Evolutionary conservation across 2,329 filamentous ascomycete genomes (phyloP).

Genomic region (Corinectria fuckeliana): DNA sequence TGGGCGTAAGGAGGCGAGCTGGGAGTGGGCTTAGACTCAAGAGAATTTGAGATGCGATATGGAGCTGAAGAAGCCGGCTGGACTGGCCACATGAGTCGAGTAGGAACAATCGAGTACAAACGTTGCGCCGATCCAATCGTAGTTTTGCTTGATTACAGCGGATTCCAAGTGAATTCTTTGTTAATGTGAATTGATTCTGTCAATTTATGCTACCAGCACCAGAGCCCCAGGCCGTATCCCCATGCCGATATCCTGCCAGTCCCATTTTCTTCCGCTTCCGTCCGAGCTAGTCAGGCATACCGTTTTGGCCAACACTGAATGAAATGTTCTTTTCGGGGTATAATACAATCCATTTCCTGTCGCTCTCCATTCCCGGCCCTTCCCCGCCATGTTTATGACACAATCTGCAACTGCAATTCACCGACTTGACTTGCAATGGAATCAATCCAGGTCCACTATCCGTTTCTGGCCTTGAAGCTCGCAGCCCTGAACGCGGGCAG

Average conservation of each 20-base stretch:
- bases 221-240: conserved; percentile 13
- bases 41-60: background rate
- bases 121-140: background rate
- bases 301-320: conserved; percentile 19
- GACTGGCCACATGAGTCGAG: background rate
- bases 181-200: conserved; percentile 25
- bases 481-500: conserved; percentile 41
- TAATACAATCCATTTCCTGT: conserved; percentile 31
- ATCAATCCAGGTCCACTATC: conserved; percentile 32
- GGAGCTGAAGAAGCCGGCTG: background rate
- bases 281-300: conserved; percentile 8
- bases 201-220: conserved; percentile 35
- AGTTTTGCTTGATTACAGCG: too few relatives aligned
- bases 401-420: conserved; percentile 15
- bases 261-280: conserved; percentile 15
- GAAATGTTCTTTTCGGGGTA: conserved; percentile 18
- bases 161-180: background rate
- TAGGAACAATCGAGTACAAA: background rate
- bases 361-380: conserved; percentile 14
- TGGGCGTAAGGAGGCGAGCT: conserved; percentile 33
- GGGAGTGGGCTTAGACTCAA: conserved; percentile 35
- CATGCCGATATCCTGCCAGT: conserved; percentile 7
- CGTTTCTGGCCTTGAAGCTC: conserved; percentile 36
- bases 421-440: conserved; percentile 11
- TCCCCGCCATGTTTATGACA: conserved; percentile 11